Percentiles rank a stretch among this genome's conserved stretches.
Conservation (phyloP, 441 rosid species). For the Erodium texanum region DNA sequence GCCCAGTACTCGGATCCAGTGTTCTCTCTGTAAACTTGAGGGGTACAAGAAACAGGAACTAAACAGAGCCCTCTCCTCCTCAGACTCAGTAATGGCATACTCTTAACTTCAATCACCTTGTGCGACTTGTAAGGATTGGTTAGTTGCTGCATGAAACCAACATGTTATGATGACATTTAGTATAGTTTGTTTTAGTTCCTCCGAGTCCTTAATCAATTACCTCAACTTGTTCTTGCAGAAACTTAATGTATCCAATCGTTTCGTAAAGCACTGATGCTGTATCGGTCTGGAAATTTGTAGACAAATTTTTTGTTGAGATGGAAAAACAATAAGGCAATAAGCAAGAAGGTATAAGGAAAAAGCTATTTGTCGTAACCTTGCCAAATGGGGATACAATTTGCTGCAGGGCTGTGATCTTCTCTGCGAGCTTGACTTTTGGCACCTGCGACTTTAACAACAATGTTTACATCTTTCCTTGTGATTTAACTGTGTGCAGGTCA, state of each 20-base stretch:
- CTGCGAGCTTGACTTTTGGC: constrained; percentile 78
- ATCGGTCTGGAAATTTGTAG: constrained; percentile 71
- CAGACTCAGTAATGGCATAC: too few relatives aligned
- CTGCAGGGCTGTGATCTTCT: constrained; percentile 74
- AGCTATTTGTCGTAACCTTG: constrained; percentile 41
- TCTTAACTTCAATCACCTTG: too few relatives aligned
- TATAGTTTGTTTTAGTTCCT: too few relatives aligned
- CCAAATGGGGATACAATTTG: constrained; percentile 93
- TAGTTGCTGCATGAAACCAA: constrained; percentile 63
- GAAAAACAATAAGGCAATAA: not conserved
- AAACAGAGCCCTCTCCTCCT: constrained; percentile 74
- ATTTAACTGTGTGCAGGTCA: too few relatives aligned
- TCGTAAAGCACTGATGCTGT: constrained; percentile 80
- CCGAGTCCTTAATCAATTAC: too few relatives aligned
- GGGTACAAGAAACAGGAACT: constrained; percentile 63
- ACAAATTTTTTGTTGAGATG: too few relatives aligned
- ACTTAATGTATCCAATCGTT: constrained; percentile 68
- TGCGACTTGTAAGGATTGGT: constrained; percentile 73
- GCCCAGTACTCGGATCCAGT: constrained; percentile 76
- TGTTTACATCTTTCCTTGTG: too few relatives aligned
- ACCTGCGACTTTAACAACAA: constrained; percentile 30
- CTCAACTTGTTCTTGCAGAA: constrained; percentile 76
- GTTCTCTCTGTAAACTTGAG: constrained; percentile 49
- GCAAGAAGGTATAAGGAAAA: constrained; percentile 13
- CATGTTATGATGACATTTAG: too few relatives aligned